Conservation (phyloP, 108 stramenopile species). For the Pseudonitzschia multistriata region DNA sequence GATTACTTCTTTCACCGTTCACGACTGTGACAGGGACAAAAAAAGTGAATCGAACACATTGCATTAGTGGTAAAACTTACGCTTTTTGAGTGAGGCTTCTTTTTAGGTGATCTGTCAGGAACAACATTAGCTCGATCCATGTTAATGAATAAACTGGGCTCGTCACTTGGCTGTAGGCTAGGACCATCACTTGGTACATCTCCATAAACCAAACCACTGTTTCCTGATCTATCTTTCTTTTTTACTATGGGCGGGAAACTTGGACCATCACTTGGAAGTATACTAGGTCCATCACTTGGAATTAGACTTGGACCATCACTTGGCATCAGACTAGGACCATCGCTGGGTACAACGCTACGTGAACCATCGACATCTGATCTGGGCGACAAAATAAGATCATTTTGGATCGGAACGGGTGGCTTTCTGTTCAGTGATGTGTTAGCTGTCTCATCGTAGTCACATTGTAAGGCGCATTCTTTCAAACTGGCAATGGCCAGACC, state of each 20-base stretch:
- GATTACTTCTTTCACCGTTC: no score
- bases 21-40: no score
- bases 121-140: not conserved
- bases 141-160: not conserved
- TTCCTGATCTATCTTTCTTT: no score
- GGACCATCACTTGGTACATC: not conserved
- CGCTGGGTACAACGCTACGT: not conserved
- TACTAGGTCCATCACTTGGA: not conserved
- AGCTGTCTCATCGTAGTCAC: not conserved
- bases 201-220: conserved; percentile 1
- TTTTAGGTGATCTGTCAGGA: no score
- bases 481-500: not conserved
- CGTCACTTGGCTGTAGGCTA: conserved; percentile 5
- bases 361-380: not conserved
- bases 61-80: not conserved
- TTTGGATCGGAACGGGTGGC: not conserved
- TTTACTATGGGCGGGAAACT: not conserved
- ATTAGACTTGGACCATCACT: not conserved
- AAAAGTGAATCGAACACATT: not conserved
- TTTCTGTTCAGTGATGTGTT: not conserved
- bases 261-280: conserved; percentile 4
- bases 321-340: not conserved
- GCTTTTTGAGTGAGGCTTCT: not conserved
- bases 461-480: not conserved
- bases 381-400: not conserved